Evolutionary conservation across 495 filamentous ascomycete genomes (phyloP), one percentile per base, ranked within the genome.

Genomic region (Podospora comata): DNA sequence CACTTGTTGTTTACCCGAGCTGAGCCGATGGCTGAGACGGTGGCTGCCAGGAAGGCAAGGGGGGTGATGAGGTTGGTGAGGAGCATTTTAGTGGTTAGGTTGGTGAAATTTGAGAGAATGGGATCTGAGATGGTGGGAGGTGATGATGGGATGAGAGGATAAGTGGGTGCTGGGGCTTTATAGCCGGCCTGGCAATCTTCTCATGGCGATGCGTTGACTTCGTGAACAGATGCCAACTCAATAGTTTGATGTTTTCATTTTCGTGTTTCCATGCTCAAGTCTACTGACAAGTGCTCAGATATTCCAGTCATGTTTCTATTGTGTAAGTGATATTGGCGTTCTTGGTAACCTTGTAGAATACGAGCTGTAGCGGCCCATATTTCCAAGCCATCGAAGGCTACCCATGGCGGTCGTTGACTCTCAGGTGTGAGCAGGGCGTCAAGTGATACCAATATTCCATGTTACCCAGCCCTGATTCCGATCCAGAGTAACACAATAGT

Each of bases 1-100:
- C 84, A 87, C 62, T 81, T 80, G 77, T 88, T 88, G 65, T 77
- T 66, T 11, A 88, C 84, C 62, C 79, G 65, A 62, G 86, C 86
- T 61, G 77, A 75, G 72, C 85, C 85, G 59, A 84, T 73, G 57
- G 86, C 84, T 57, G 69, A 62, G 69, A 60, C 70, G 6, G 69
- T 55, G 34, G 73, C 59, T 30, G 75, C 67, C 18, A 60, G 32
- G 65, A 69, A 64, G n/a, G 70, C 67, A 69, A 74, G 61, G 67
- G 72, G 28, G 60, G 71, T 53, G 69, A 76, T 32, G 69, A 61
- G 15, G 64, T 63, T 15, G 15, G 65, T 73, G 72, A 15, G 28
- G 56, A 71, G 65, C 56, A 71, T 71, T 64, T 68, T 71, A 69
- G 62, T 68, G 65, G 54, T 27, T 66, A 62, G 54, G 3, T 32